Percentiles rank a stretch among this genome's conserved stretches.
Conservation (phyloP, 768 basidiomycete genomes). For the Mycena vitilis region DNA sequence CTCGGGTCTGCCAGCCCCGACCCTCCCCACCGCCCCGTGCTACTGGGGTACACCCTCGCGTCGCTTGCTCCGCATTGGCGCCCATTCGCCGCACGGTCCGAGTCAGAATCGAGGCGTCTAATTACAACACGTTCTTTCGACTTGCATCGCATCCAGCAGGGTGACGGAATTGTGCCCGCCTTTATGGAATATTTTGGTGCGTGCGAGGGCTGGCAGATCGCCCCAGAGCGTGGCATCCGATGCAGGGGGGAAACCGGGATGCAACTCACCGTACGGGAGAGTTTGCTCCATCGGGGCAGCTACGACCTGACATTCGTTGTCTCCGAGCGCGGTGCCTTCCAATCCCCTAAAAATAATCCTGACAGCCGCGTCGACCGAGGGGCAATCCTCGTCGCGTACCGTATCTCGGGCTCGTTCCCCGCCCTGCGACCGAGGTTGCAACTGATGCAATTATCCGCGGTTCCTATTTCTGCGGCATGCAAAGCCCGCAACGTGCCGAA, state of each 20-base stretch:
- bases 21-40: not conserved
- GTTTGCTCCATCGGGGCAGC: not conserved
- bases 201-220: not conserved
- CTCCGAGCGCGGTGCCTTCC: not conserved
- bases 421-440: not conserved
- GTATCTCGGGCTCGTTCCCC: not conserved
- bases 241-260: not conserved
- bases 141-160: not conserved
- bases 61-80: not conserved
- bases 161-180: not conserved
- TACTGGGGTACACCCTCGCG: not conserved
- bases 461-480: not conserved
- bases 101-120: too few relatives aligned
- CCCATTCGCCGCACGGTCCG: not conserved
- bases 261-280: not conserved
- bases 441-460: not conserved
- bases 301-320: not conserved
- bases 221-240: not conserved
- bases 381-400: slow-evolving; percentile 5
- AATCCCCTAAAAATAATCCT: not conserved
- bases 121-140: not conserved
- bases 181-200: not conserved
- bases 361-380: not conserved
- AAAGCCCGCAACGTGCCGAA: not conserved
- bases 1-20: not conserved